A percentile compares a stretch with the other conserved stretches of the same genome.
phyloP scores from a whole-genome alignment of 2,329 filamentous ascomycete species.

The Microsporum audouinii region DNA sequence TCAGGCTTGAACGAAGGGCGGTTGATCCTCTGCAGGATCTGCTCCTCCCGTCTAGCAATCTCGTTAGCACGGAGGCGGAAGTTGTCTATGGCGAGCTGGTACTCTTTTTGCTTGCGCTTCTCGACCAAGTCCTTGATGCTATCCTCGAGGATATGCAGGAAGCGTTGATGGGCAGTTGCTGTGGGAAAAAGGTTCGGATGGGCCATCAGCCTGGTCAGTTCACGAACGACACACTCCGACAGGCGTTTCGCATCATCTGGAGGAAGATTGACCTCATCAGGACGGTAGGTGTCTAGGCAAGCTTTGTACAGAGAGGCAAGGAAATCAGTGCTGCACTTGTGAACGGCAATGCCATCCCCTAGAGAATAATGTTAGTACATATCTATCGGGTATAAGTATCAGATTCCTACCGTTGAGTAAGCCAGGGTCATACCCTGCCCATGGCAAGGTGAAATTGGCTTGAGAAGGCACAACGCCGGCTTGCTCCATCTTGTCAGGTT shows the following conservation, averaged over 20 bases:
- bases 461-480: background rate
- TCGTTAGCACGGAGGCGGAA: constrained; percentile 7
- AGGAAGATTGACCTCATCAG: background rate
- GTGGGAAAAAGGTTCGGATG: constrained; percentile 9
- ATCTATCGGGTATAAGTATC: background rate
- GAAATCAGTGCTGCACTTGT: constrained; percentile 10
- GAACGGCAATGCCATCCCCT: constrained; percentile 2
- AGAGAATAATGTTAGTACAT: background rate
- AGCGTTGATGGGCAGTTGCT: background rate
- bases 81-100: background rate
- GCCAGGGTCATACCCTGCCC: constrained; percentile 7
- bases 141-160: background rate
- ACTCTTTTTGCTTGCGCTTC: background rate
- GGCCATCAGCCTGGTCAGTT: constrained; percentile 4
- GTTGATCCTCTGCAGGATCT: constrained; percentile 5
- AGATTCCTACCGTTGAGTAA: constrained; percentile 5
- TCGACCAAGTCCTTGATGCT: background rate
- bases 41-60: constrained; percentile 6
- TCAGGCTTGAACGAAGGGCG: constrained; percentile 8
- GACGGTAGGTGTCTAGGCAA: constrained; percentile 2
- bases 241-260: background rate
- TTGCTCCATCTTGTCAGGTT: too few relatives aligned
- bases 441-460: constrained; percentile 3
- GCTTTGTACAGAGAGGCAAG: constrained; percentile 7
- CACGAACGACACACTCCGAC: background rate